phyloP scores from a whole-genome alignment of 345 rosid genomes.

The Bruguiera sexangula region DNA sequence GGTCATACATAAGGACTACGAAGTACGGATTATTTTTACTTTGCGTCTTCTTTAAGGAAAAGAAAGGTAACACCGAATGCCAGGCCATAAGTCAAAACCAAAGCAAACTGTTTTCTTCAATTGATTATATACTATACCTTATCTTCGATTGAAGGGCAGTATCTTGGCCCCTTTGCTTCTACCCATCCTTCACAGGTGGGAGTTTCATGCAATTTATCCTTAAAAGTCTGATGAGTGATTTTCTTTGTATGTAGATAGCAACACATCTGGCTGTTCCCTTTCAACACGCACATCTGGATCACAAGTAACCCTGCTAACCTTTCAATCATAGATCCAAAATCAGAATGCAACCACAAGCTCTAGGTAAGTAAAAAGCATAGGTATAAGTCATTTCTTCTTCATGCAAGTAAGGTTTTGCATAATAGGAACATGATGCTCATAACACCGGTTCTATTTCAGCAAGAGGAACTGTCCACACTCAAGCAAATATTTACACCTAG shows the following conservation, averaged over 20 bases:
- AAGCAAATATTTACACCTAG: background rate
- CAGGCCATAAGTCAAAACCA: too few relatives aligned
- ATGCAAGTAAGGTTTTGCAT: too few relatives aligned
- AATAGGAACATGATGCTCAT: too few relatives aligned
- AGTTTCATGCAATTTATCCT: slow-evolving; percentile 89
- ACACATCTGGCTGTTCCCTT: slow-evolving; percentile 80
- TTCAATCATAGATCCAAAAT: slow-evolving; percentile 24
- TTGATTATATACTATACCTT: slow-evolving; percentile 44
- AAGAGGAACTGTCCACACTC: background rate
- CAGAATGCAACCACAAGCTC: slow-evolving; percentile 15
- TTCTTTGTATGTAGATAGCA: slow-evolving; percentile 86
- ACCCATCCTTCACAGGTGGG: slow-evolving; percentile 99
- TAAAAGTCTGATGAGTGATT: slow-evolving; percentile 75
- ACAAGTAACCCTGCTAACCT: slow-evolving; percentile 96
- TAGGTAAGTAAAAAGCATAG: background rate
- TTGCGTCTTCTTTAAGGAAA: too few relatives aligned
- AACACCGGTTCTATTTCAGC: background rate
- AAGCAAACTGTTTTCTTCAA: too few relatives aligned
- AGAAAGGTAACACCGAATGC: too few relatives aligned
- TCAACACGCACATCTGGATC: slow-evolving; percentile 80
- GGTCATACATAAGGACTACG: too few relatives aligned
- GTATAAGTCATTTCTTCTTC: background rate
- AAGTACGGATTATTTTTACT: too few relatives aligned
- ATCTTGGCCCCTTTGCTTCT: slow-evolving; percentile 97
- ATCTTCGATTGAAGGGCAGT: slow-evolving; percentile 97